These are phyloP conservation scores for Tylopilus plumbeoviolaceoides DNA, from an alignment of 768 basidiomycete genomes.

Conservation along the genomic window DNA sequence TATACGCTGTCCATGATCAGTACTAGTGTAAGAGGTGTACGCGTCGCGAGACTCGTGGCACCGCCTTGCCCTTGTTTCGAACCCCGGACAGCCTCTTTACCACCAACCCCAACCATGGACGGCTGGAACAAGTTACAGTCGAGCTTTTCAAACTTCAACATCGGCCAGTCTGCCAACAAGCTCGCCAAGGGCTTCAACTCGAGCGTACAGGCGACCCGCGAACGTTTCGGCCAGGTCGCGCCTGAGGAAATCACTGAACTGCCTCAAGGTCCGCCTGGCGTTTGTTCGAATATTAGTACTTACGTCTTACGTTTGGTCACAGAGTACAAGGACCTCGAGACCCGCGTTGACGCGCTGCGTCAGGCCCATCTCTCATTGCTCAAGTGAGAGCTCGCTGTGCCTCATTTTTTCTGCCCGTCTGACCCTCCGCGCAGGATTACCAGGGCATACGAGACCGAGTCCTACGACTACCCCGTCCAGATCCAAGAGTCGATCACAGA, in stretches of 20 bases:
- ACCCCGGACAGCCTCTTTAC: conserved; percentile 10
- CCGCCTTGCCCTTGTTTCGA: not conserved
- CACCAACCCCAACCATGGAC: conserved; percentile 33
- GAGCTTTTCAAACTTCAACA: conserved; percentile 59
- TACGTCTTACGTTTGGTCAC: conserved; percentile 4
- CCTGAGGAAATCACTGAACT: conserved; percentile 94
- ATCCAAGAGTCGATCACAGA: conserved; percentile 80
- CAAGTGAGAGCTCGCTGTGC: conserved; percentile 52
- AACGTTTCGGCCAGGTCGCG: conserved; percentile 86
- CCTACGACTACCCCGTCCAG: conserved; percentile 87
- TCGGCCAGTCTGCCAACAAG: conserved; percentile 72
- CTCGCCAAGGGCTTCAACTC: conserved; percentile 76
- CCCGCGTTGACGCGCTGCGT: conserved; percentile 88
- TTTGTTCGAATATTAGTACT: not conserved
- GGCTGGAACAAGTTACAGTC: conserved; percentile 68
- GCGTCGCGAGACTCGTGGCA: conserved; percentile 29
- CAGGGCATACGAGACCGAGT: conserved; percentile 83
- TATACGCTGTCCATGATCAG: conserved; percentile 44
- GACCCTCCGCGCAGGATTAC: conserved; percentile 53
- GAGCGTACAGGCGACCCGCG: conserved; percentile 81
- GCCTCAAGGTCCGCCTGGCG: conserved; percentile 57
- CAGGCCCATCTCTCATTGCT: conserved; percentile 70
- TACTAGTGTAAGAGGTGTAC: conserved; percentile 10
- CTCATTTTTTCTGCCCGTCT: not conserved
- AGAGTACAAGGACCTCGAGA: conserved; percentile 97